Percentiles rank a stretch among this genome's conserved stretches.
Evolutionary conservation across 164 flowering plant genomes (phyloP).

Genomic region (Dillenia turbinata): DNA sequence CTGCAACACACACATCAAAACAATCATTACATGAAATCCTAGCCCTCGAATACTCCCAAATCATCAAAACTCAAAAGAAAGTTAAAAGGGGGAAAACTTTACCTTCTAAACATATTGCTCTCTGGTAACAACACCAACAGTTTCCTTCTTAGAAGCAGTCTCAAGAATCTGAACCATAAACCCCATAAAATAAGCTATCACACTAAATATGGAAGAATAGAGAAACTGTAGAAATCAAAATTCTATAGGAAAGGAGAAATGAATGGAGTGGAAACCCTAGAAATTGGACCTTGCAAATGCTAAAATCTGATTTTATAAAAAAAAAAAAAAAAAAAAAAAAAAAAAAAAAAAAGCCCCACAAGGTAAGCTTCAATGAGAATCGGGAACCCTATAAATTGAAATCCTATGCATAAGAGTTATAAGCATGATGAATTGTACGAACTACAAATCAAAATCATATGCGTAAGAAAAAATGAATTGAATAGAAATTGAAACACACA

Average conservation of each 20-base stretch:
- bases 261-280: background rate
- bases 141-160: conserved; percentile 98
- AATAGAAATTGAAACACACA: background rate
- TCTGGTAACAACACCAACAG: conserved; percentile 97
- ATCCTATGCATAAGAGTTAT: too few species aligned
- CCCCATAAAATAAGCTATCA: background rate
- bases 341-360: too few species aligned
- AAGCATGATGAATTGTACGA: too few species aligned
- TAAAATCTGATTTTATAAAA: background rate
- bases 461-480: too few species aligned
- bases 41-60: background rate
- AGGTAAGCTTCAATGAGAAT: background rate
- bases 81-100: background rate
- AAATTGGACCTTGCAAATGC: background rate
- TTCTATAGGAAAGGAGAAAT: too few species aligned
- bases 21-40: background rate
- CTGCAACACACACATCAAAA: conserved; percentile 23
- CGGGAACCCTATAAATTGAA: background rate
- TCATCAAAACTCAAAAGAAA: background rate
- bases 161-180: conserved; percentile 75
- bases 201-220: background rate
- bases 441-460: too few species aligned
- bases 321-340: background rate
- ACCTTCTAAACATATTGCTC: conserved; percentile 99
- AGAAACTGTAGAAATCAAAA: conserved; percentile 1